phyloP scores from a whole-genome alignment of 2,329 filamentous ascomycete genomes.

The Trichoderma pleuroti region DNA sequence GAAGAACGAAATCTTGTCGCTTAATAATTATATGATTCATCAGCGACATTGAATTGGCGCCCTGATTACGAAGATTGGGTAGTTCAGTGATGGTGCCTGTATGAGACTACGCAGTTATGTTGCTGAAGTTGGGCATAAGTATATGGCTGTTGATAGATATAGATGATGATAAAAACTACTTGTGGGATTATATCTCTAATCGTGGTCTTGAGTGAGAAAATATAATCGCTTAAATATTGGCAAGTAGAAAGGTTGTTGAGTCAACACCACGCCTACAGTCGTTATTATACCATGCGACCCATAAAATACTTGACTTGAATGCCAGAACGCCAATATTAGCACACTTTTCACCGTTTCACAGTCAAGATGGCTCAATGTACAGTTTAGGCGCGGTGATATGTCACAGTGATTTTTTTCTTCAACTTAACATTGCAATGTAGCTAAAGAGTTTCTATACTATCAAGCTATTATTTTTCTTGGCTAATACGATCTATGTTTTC shows the following conservation, averaged over 20 bases:
- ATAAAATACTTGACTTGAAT: not conserved
- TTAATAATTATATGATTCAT: not conserved
- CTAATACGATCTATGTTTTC: conserved; percentile 32
- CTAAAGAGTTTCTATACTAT: not conserved
- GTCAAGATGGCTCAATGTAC: not conserved
- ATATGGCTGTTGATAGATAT: not conserved
- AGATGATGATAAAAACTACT: not conserved
- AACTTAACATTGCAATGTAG: not conserved
- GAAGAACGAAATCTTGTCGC: not conserved
- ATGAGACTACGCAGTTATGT: not conserved
- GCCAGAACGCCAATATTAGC: not conserved
- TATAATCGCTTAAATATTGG: not conserved
- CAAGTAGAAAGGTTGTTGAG: not conserved
- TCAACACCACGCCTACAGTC: not conserved
- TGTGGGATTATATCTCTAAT: not conserved
- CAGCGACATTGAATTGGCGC: not conserved
- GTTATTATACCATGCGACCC: not conserved
- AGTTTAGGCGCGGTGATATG: not conserved
- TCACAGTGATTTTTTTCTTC: not conserved
- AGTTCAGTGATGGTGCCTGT: not conserved
- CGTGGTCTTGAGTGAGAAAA: not conserved
- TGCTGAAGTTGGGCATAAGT: not conserved
- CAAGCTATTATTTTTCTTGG: not conserved
- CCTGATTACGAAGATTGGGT: not conserved
- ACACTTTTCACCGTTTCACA: not conserved